Percentiles rank a stretch among this genome's conserved stretches.
These are phyloP conservation scores for Ganoderma lingzhi DNA, from an alignment of 1,284 basidiomycete species.

Conservation along the genomic window DNA sequence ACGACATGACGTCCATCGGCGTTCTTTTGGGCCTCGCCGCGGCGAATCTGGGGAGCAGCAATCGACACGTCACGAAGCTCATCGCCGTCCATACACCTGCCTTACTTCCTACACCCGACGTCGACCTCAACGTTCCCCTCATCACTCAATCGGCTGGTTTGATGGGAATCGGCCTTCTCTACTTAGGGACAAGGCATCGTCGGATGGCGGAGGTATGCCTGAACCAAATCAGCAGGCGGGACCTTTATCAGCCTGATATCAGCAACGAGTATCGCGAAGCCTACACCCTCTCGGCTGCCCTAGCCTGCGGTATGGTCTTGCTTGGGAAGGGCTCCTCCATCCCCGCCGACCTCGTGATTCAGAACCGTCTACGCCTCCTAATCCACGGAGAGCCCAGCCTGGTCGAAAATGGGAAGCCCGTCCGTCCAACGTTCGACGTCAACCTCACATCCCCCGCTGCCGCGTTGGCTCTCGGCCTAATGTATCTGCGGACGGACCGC, in stretches of 20 bases:
- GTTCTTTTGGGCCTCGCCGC: slow-evolving; percentile 92
- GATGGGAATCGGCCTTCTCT: slow-evolving; percentile 89
- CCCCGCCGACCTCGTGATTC: slow-evolving; percentile 77
- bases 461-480: slow-evolving; percentile 88
- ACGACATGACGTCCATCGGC: slow-evolving; percentile 94
- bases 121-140: slow-evolving; percentile 90
- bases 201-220: slow-evolving; percentile 94
- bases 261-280: slow-evolving; percentile 90
- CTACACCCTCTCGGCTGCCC: slow-evolving; percentile 89
- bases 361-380: slow-evolving; percentile 72
- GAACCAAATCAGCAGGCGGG: slow-evolving; percentile 81
- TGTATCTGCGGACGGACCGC: slow-evolving; percentile 89
- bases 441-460: slow-evolving; percentile 92
- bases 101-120: slow-evolving; percentile 85
- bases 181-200: slow-evolving; percentile 87
- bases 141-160: slow-evolving; percentile 92
- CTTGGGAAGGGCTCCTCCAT: slow-evolving; percentile 84
- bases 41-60: slow-evolving; percentile 89
- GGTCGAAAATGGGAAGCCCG: slow-evolving; percentile 43
- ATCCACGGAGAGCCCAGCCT: slow-evolving; percentile 72
- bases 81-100: slow-evolving; percentile 94
- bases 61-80: slow-evolving; percentile 89
- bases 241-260: slow-evolving; percentile 82
- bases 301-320: slow-evolving; percentile 97
- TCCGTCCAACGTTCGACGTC: slow-evolving; percentile 73